Evolutionary conservation across 352 stramenopile species (phyloP), one percentile per base, ranked within the genome.

Genomic region (Globisporangium nagaii): DNA sequence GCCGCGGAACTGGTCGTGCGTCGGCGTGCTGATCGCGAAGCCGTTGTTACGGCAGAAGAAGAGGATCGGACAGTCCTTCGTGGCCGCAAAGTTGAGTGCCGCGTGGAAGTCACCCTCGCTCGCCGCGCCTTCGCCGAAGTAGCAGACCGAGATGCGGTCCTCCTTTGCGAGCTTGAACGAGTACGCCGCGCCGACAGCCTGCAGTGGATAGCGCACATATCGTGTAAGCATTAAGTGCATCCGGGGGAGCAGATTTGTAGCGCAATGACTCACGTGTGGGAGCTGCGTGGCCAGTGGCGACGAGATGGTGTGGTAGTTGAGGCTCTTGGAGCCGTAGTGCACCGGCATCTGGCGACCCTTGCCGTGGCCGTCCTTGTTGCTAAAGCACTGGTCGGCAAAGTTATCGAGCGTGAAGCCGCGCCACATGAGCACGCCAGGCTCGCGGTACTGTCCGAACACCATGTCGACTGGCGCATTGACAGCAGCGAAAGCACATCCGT

Each of bases 41-140:
- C 96, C 96, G 70, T 99, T 99, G 76, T 99, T 99, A 13, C 97
- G 80, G 63, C 94, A 98, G 66, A 99, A 93, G 67, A 99, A 99
- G 5, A 99, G 78, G 37, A 99, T 90, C 6, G 97, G 97, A 15
- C 82, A 90, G 32, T 98, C 86, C 40, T 98, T 93, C 1, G 96
- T 98, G 1, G 96, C 79, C 0, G 96, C 95, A 87, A 99, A 98
- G 64, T 99, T 99, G 43, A 98, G 66, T 13, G 81, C 84, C 6
- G 96, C 96, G 61, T 99, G 96, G 68, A 98, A 98, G 62, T 99
- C 97, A 20, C 96, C 92, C 51, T 98, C 96, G 43, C 88, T 98
- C 6, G 96, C 95, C 17, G 95, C 96, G 20, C 97, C 97, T 65
- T 99, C 97, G 24, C 97, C 97, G 66, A 99, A 99, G 67, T 97